These are phyloP conservation scores for Suillus decipiens DNA, from an alignment of 768 basidiomycete species.

Conservation along the genomic window DNA sequence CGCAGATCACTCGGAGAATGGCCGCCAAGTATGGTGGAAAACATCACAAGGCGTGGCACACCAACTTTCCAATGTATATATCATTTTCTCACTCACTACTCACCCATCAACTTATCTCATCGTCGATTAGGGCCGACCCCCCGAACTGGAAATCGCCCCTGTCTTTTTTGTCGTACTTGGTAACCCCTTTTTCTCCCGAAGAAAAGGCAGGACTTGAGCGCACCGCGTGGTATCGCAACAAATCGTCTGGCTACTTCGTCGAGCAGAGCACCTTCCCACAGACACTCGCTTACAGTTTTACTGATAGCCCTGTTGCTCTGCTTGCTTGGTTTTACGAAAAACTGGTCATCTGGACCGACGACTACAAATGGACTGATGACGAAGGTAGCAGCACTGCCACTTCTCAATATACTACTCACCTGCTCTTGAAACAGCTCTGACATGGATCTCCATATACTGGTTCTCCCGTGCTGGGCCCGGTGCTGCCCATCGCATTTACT, in stretches of 20 bases:
- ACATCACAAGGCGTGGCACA: conserved; percentile 53
- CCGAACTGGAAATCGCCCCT: conserved; percentile 31
- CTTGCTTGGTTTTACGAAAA: conserved; percentile 53
- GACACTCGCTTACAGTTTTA: conserved; percentile 49
- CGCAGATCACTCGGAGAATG: conserved; percentile 38
- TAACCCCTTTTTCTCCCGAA: conserved; percentile 30
- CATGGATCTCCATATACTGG: conserved; percentile 36
- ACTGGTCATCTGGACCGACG: conserved; percentile 45
- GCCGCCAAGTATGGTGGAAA: conserved; percentile 40
- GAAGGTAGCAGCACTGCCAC: conserved; percentile 38
- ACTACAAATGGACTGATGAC: conserved; percentile 53
- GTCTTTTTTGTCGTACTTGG: conserved; percentile 26
- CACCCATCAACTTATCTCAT: conserved; percentile 23
- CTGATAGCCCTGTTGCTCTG: conserved; percentile 55
- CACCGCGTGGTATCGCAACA: conserved; percentile 28
- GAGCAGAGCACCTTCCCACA: conserved; percentile 48
- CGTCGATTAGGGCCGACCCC: conserved; percentile 7
- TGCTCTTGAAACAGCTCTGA: conserved; percentile 27
- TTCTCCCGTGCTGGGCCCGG: conserved; percentile 33
- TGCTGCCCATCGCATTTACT: conserved; percentile 24
- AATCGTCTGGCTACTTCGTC: conserved; percentile 40
- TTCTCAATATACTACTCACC: neutral
- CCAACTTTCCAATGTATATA: conserved; percentile 46
- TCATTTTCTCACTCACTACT: neutral
- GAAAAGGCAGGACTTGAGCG: conserved; percentile 39